A percentile compares a stretch with the other conserved stretches of the same genome.
Evolutionary conservation across 495 filamentous ascomycete species (phyloP).

Genomic region (Penicillium daleae): DNA sequence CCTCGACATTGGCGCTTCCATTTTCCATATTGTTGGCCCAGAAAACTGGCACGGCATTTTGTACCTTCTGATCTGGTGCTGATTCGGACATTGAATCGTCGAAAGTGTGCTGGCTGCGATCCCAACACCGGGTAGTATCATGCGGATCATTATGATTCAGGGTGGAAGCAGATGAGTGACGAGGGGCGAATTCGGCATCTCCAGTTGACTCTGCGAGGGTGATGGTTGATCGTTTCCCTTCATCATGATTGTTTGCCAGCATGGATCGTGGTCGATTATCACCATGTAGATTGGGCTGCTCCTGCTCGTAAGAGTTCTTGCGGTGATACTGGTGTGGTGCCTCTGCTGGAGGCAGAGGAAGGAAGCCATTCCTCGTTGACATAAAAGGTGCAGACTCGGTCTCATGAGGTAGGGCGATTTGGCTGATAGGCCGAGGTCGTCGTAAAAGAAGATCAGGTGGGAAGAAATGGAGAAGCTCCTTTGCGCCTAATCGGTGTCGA

Average conservation of each 20-base stretch:
- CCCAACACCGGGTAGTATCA: background rate
- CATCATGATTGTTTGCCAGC: conserved; percentile 19
- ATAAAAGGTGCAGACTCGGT: conserved; percentile 10
- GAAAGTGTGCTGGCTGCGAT: background rate
- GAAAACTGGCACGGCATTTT: conserved; percentile 11
- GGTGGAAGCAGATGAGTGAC: conserved; percentile 33
- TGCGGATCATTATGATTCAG: conserved; percentile 31
- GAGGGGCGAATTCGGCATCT: conserved; percentile 23
- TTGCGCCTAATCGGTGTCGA: conserved; percentile 57
- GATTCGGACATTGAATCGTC: background rate
- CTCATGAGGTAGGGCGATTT: background rate
- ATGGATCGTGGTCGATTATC: conserved; percentile 16
- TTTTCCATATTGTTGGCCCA: conserved; percentile 12
- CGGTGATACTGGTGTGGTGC: background rate
- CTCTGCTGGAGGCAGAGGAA: conserved; percentile 6
- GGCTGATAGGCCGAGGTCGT: conserved; percentile 5
- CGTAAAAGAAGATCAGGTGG: conserved; percentile 34
- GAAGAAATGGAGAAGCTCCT: conserved; percentile 58
- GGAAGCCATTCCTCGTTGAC: conserved; percentile 13
- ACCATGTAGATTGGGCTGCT: conserved; percentile 9
- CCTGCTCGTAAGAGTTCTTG: conserved; percentile 10
- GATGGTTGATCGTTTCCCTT: conserved; percentile 29
- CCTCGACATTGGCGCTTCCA: background rate
- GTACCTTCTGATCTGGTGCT: background rate
- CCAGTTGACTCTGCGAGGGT: conserved; percentile 30